A percentile compares a stretch with the other conserved stretches of the same genome.
Conservation (phyloP, 2,329 filamentous ascomycete species). For the Cordyceps sp. region DNA sequence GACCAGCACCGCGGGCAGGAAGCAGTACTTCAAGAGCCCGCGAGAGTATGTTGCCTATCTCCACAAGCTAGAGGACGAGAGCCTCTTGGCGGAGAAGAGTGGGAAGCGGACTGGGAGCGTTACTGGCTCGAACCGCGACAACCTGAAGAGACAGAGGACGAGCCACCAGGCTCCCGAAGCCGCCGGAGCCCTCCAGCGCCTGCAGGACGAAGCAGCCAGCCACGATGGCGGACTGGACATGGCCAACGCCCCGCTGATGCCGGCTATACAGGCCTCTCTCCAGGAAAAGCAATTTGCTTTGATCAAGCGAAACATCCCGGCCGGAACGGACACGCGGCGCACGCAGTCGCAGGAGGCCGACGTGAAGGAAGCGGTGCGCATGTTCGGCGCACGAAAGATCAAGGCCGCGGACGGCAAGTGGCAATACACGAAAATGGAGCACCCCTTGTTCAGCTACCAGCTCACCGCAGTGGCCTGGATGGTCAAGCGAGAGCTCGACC, state of each 20-base stretch:
- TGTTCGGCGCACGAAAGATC: slow-evolving; percentile 8
- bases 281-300: slow-evolving; percentile 1
- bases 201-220: no score
- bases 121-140: no score
- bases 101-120: background rate
- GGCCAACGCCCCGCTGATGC: background rate
- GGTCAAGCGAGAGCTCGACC: slow-evolving; percentile 27
- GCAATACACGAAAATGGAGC: slow-evolving; percentile 6
- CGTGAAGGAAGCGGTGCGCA: slow-evolving; percentile 2
- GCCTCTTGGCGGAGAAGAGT: background rate
- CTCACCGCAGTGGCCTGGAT: slow-evolving; percentile 36
- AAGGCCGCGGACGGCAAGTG: slow-evolving; percentile 1
- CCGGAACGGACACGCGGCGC: slow-evolving; percentile 4
- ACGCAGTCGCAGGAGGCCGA: slow-evolving; percentile 4
- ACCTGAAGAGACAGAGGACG: no score
- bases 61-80: background rate
- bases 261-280: slow-evolving; percentile 1
- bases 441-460: slow-evolving; percentile 28
- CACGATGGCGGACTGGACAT: background rate
- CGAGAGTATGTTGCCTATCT: background rate
- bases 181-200: no score
- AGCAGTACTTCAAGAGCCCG: no score
- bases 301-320: slow-evolving; percentile 4
- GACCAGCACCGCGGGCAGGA: no score
- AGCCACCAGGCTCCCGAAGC: no score